Evolutionary conservation across 495 filamentous ascomycete species (phyloP).

Genomic region (Poronia punctata): DNA sequence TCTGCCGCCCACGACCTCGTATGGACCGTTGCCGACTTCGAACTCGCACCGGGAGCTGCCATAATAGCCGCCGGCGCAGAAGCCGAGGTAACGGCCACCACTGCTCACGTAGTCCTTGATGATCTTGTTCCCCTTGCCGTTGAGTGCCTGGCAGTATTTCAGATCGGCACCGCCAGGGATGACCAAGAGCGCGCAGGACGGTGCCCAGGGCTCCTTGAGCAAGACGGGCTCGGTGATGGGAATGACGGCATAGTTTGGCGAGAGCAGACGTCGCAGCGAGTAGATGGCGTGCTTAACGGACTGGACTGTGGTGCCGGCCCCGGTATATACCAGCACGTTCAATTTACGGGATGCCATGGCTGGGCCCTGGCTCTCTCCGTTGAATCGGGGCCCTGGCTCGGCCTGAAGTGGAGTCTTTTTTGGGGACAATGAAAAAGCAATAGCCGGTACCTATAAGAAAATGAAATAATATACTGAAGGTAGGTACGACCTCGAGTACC

Average conservation of each 20-base stretch:
- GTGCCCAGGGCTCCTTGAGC: constrained; percentile 85
- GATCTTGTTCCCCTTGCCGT: constrained; percentile 77
- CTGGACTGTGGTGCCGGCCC: constrained; percentile 75
- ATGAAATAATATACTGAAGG: no score
- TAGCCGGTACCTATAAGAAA: no score
- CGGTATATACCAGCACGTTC: constrained; percentile 85
- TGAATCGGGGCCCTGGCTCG: constrained; percentile 22
- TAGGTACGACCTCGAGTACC: no score
- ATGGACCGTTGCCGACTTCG: constrained; percentile 69
- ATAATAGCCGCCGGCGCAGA: constrained; percentile 96
- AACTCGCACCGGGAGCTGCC: constrained; percentile 78
- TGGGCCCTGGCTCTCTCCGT: constrained; percentile 7
- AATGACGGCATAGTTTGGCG: constrained; percentile 88
- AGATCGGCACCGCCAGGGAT: constrained; percentile 94
- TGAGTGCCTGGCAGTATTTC: constrained; percentile 80
- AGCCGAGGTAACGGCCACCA: constrained; percentile 82
- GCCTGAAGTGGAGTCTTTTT: neutral
- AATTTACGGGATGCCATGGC: constrained; percentile 56
- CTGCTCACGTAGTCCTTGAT: constrained; percentile 78
- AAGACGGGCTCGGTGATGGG: constrained; percentile 71
- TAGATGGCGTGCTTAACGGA: constrained; percentile 87
- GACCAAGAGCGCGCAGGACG: constrained; percentile 81
- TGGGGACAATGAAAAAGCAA: neutral
- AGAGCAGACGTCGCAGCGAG: constrained; percentile 81
- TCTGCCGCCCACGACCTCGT: constrained; percentile 81